A percentile compares a stretch with the other conserved stretches of the same genome.
Conservation (phyloP, 352 stramenopile species). For the Halophytophthora polymorphica region DNA sequence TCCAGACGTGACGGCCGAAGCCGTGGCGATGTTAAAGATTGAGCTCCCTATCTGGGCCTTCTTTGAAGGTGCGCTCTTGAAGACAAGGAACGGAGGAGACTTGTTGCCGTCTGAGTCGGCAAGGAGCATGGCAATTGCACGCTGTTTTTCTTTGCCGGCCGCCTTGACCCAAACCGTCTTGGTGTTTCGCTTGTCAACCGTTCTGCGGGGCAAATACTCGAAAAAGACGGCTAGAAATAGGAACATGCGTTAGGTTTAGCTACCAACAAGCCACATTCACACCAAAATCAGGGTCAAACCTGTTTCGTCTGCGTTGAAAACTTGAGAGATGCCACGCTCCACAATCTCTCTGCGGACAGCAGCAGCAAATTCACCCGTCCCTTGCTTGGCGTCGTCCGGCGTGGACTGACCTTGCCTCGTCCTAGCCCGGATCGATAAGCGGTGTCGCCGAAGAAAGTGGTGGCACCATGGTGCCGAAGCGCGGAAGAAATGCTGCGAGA, state of each 20-base stretch:
- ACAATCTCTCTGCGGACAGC: slow-evolving; percentile 1
- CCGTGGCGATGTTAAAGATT: no score
- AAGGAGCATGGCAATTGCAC: slow-evolving; percentile 9
- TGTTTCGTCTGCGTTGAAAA: slow-evolving; percentile 17
- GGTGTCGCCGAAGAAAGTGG: slow-evolving; percentile 1
- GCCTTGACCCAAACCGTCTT: slow-evolving; percentile 14
- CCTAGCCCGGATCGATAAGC: slow-evolving; percentile 3
- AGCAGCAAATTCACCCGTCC: not conserved
- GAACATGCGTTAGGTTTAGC: slow-evolving; percentile 1
- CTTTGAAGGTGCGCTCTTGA: no score
- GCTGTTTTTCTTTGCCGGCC: slow-evolving; percentile 9
- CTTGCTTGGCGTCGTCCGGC: slow-evolving; percentile 3
- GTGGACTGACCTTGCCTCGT: slow-evolving; percentile 7
- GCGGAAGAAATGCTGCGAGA: not conserved
- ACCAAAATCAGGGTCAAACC: slow-evolving; percentile 4
- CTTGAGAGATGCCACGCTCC: slow-evolving; percentile 2
- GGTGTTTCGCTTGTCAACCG: not conserved
- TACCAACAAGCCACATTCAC: not conserved
- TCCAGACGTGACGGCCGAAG: slow-evolving; percentile 2
- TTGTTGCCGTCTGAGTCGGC: slow-evolving; percentile 2
- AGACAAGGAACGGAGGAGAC: slow-evolving; percentile 6
- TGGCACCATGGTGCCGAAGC: slow-evolving; percentile 2
- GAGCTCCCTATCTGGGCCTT: no score
- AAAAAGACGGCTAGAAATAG: slow-evolving; percentile 11
- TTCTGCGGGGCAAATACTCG: slow-evolving; percentile 11